Evolutionary conservation across 1,139 yeast genomes (phyloP), one percentile per base, ranked within the genome.

Genomic region (Scheffersomyces insectosa): DNA sequence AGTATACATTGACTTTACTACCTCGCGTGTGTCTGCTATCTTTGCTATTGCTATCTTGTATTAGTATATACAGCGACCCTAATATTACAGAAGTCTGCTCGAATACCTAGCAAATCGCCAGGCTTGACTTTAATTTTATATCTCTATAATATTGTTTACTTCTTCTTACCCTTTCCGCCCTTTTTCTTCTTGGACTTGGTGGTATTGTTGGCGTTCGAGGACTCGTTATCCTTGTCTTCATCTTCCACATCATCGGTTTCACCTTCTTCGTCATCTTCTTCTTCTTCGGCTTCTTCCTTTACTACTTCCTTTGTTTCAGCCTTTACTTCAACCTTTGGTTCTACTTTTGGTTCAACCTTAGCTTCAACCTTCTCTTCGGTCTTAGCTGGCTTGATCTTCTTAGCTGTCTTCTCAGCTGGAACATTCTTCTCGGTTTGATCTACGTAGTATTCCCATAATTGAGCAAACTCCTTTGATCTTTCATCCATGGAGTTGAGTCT

Each of bases 401-500:
- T 33, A 6, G 38, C 28, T 6, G 36, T 32, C 16, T 37, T n/a
- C 13, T 29, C 34, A 33, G 40, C 12, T 9, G 27, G 13, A 30
- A 33, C 27, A 14, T 45, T 23, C 23, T 28, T 42, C 41, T 57
- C 60, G 5, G 59, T 52, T 37, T 52, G 46, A 8, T 57, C 60
- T n/a, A 59, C 71, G 37, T 57, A 57, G 43, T 60, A 60, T 35
- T 68, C 67, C 88, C 88, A 83, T 52, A 79, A 68, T 33, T 69
- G 66, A 33, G 75, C 57, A 49, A 81, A 70, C 16, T 68, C 68
- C 42, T 72, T 67, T 39, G 73, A 70, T 56, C 89, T 77, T 31
- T 69, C 75, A 14, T 78, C 82, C 56, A 87, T 76, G n/a, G 89
- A 79, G 32, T 66, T 65, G 45, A 89, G 71, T 58, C 97, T 82